Evolutionary conservation across 1,139 yeast genomes (phyloP), one percentile per base, ranked within the genome.

Genomic region (Saccharomyces pastorianus): DNA sequence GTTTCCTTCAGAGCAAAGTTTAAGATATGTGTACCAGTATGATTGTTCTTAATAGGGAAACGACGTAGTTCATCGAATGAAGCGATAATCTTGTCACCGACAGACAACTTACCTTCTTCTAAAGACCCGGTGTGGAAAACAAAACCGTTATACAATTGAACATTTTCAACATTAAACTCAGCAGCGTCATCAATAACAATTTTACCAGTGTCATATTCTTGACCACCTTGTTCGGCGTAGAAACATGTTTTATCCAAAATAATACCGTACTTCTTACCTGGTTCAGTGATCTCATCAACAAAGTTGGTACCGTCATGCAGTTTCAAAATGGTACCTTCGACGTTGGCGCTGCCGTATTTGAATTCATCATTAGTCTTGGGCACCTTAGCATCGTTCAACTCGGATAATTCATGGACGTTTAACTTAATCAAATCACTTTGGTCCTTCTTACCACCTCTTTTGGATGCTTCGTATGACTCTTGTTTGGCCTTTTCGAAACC

Each of bases 141-240:
- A 67, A 88, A 93, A 56, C 99, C 99, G 59, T 86, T 97, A 68
- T 90, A 93, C 51, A 78, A 79, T 75, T 95, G 99, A 51, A 90
- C 97, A 66, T 93, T 90, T 61, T 85, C 85, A 57, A 93, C 98
- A 57, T 82, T 83, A 72, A 93, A 93, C 71, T 91, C 97, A 55
- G 90, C 77, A 62, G 75, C 76, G 52, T 96, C 97, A 67, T 90
- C 98, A 65, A 89, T 83, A 51, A 90, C 93, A 61, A 93, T 77
- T 71, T 82, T 87, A 73, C 99, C 99, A 48, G 95, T 87, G 70
- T 93, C 99, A 68, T 80, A 86, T 73, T 89, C 97, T 77, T 93
- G 99, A 68, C 99, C 99, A 82, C 99, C 99, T 74, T 88, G 96
- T 75, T 93, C 99, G 51, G 99, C 98, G 68, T 93, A 93, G 74